A percentile compares a stretch with the other conserved stretches of the same genome.
Evolutionary conservation across 768 basidiomycete genomes (phyloP).

Genomic region (Fibroporia radiculosa): DNA sequence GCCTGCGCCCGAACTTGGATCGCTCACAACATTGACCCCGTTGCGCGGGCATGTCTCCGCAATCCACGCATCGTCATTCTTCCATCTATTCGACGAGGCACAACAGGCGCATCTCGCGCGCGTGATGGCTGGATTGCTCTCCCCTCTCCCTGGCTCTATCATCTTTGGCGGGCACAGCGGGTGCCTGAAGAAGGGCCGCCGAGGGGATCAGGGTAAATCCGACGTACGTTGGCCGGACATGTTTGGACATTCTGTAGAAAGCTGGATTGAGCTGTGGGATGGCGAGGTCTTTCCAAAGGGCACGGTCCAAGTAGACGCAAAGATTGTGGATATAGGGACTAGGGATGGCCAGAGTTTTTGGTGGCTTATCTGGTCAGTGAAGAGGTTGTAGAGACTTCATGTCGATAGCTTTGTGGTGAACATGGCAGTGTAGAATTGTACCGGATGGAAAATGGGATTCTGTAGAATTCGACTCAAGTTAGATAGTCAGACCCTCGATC

Average conservation of each 20-base stretch:
- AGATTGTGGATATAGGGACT: no score
- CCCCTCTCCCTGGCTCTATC: slow-evolving; percentile 35
- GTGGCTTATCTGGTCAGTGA: no score
- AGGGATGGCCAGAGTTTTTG: no score
- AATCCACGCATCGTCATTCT: slow-evolving; percentile 40
- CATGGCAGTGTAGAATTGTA: no score
- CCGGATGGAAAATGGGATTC: no score
- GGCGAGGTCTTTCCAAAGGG: slow-evolving; percentile 28
- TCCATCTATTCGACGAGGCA: slow-evolving; percentile 35
- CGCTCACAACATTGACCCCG: slow-evolving; percentile 34
- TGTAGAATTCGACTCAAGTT: no score
- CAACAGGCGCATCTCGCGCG: slow-evolving; percentile 36
- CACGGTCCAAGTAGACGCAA: slow-evolving; percentile 22
- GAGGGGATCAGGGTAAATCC: background rate
- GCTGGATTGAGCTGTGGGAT: slow-evolving; percentile 32
- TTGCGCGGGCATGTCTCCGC: slow-evolving; percentile 14
- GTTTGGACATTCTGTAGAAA: slow-evolving; percentile 31
- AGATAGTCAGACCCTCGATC: no score
- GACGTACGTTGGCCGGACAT: slow-evolving; percentile 6
- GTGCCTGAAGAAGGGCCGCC: slow-evolving; percentile 24
- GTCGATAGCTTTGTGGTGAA: no score
- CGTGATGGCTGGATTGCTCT: slow-evolving; percentile 33
- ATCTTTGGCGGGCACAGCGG: slow-evolving; percentile 37
- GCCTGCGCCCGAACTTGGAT: slow-evolving; percentile 19
- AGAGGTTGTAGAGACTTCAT: no score